Percentiles rank a stretch among this genome's conserved stretches.
phyloP scores from a whole-genome alignment of 768 basidiomycete species.

The Mycena albidolilacea region DNA sequence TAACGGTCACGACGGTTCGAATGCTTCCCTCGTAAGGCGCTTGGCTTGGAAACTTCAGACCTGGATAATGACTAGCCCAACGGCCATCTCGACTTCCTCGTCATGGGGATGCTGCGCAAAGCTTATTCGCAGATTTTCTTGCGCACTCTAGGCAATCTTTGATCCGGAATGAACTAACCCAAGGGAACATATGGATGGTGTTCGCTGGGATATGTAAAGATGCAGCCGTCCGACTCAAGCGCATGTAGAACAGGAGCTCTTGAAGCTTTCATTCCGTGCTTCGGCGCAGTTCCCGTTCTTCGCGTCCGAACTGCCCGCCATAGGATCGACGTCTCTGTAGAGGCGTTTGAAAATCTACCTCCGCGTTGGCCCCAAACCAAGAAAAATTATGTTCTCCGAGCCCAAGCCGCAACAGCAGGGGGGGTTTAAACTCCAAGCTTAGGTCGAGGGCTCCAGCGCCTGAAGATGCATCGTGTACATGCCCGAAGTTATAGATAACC shows the following conservation, averaged over 20 bases:
- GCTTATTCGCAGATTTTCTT: slow-evolving; percentile 21
- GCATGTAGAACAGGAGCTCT: slow-evolving; percentile 28
- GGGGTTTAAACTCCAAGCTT: neutral
- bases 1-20: slow-evolving; percentile 21
- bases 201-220: slow-evolving; percentile 7
- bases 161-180: slow-evolving; percentile 22
- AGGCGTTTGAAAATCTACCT: slow-evolving; percentile 1
- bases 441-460: neutral
- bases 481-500: neutral
- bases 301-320: slow-evolving; percentile 28
- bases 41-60: slow-evolving; percentile 7
- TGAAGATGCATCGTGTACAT: neutral
- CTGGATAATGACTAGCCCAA: neutral
- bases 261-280: slow-evolving; percentile 32
- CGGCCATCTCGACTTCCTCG: slow-evolving; percentile 1
- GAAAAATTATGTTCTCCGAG: neutral
- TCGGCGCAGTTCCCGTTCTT: slow-evolving; percentile 12
- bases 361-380: neutral
- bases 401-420: neutral
- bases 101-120: slow-evolving; percentile 12
- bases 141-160: slow-evolving; percentile 7
- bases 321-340: slow-evolving; percentile 17
- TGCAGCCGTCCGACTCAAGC: slow-evolving; percentile 19
- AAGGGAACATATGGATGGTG: slow-evolving; percentile 6
- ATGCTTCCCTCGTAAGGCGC: neutral